A percentile compares a stretch with the other conserved stretches of the same genome.
Evolutionary conservation across 768 basidiomycete genomes (phyloP).

Genomic region (Kwoniella shandongensis): DNA sequence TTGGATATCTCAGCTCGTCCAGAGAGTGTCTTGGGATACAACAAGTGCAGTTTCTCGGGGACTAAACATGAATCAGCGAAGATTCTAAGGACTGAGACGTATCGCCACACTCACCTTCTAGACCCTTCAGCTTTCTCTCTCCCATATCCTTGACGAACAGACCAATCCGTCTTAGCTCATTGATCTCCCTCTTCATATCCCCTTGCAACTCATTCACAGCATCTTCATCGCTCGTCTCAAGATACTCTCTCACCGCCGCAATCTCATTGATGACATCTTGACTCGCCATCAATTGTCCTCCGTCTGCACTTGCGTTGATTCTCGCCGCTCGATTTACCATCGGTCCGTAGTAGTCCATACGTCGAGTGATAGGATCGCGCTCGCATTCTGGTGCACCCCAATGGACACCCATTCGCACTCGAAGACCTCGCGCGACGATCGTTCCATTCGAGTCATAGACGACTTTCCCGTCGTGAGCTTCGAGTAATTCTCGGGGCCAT

Average conservation of each 20-base stretch:
- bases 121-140: constrained; percentile 88
- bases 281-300: constrained; percentile 92
- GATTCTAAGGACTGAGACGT: too few relatives aligned
- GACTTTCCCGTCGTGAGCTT: constrained; percentile 85
- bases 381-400: constrained; percentile 87
- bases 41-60: constrained; percentile 78
- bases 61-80: constrained; percentile 51
- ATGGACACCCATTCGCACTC: constrained; percentile 97
- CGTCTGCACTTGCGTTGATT: constrained; percentile 75
- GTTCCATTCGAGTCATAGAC: constrained; percentile 66
- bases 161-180: constrained; percentile 72
- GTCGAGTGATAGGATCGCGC: constrained; percentile 80
- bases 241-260: constrained; percentile 60
- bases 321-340: constrained; percentile 93
- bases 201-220: constrained; percentile 48
- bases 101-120: constrained; percentile 60
- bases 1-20: constrained; percentile 64
- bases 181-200: constrained; percentile 58
- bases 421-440: constrained; percentile 79
- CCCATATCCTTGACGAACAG: constrained; percentile 73
- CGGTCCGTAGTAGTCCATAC: constrained; percentile 98
- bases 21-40: constrained; percentile 74
- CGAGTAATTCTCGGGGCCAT: constrained; percentile 93
- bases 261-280: constrained; percentile 67
- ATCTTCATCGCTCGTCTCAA: constrained; percentile 50